A percentile compares a stretch with the other conserved stretches of the same genome.
These are phyloP conservation scores for Dendrobium catenatum DNA, from an alignment of 106 monocot genomes.

Conservation along the genomic window DNA sequence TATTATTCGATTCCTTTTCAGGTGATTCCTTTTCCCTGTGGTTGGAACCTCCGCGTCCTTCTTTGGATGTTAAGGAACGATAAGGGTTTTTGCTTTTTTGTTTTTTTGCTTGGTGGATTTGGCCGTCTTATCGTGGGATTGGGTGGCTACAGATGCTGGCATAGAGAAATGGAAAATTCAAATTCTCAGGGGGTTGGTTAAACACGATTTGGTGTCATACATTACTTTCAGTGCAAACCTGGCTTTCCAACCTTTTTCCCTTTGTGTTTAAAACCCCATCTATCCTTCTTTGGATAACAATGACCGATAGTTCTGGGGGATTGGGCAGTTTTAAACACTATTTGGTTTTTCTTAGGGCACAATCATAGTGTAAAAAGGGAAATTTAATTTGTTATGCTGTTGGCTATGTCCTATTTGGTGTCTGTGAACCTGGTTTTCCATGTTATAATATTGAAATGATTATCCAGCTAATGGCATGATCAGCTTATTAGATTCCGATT, in stretches of 20 bases:
- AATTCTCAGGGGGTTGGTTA: neutral
- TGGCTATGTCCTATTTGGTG: too few species aligned
- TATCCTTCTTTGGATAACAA: too few species aligned
- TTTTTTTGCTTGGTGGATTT: neutral
- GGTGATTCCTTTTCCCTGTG: conserved; percentile 15
- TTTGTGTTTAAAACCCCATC: neutral
- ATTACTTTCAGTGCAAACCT: neutral
- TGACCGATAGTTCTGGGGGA: too few species aligned
- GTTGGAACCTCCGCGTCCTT: neutral
- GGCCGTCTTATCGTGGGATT: neutral
- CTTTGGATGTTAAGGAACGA: neutral
- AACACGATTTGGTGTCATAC: neutral
- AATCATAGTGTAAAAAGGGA: neutral
- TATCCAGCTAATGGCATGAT: too few species aligned
- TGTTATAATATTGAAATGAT: neutral
- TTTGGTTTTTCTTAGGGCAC: neutral
- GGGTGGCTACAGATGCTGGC: too few species aligned
- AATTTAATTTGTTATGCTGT: neutral
- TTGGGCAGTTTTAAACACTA: neutral
- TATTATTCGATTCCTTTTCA: conserved; percentile 43
- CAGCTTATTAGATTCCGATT: too few species aligned
- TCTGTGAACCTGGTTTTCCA: neutral
- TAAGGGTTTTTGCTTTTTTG: neutral
- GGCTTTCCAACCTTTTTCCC: neutral
- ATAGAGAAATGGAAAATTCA: neutral